Base-by-base conservation (phyloP, 2,329 filamentous ascomycete species). In the Thielaviopsis musarum region DNA sequence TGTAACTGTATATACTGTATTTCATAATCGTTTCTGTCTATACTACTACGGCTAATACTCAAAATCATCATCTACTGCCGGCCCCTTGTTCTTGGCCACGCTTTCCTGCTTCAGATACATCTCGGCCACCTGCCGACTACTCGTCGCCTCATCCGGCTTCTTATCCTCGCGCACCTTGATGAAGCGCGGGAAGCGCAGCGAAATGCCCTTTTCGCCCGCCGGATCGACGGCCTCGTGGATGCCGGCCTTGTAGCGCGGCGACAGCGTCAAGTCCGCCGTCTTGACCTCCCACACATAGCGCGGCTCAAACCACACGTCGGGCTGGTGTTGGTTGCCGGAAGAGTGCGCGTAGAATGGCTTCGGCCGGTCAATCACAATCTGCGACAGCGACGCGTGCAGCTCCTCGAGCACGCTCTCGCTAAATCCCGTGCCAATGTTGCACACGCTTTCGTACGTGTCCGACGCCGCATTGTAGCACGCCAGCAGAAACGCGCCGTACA, bases 361-460 rank as follows among this genome's bases (percentile, higher is more conserved):
- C 1, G 91, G 82, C 0, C 84, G 83, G 68, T 95, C 89, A 65
- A 98, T 98, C 65, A 86, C 83, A 56, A 89, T 82, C 9, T 82
- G 78, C 0, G 81, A 85, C 28, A 98, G 82, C 57, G 85, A 77
- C 24, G 79, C 76, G 74, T 97, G 83, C 15, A 97, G 77, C 41
- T 91, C 86, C 67, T 94, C 87, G n/a, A 98, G 84, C 2, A 91
- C 79, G n/a, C 85, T 87, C 72, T 98, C 93, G 0, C 86, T 91
- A 73, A 98, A 98, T 2, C 93, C 93, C 0, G 93, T 98, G 65
- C 93, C 93, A 66, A 98, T 97, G 71, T 98, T 98, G 80, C 93
- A 98, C 2, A 98, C 84, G 0, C 90, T 94, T 72, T 98, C 93
- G 73, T 95, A 98, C 1, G 77, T 83, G 63, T 98, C 88, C 1